Evolutionary conservation across 1,139 yeast genomes (phyloP).

Genomic region (Geotrichum reessii): DNA sequence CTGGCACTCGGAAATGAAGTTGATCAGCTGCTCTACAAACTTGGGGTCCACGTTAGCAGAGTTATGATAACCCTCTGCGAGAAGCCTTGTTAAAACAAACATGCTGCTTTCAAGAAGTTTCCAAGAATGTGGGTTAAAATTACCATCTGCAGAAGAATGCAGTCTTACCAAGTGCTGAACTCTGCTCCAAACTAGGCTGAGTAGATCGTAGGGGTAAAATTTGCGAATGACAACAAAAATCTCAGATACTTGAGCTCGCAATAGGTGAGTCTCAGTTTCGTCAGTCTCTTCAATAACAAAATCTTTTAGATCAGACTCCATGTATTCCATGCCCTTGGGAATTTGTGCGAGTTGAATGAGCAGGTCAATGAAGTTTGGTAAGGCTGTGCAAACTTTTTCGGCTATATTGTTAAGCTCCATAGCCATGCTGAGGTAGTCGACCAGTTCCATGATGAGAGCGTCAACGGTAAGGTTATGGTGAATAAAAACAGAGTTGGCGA

Average conservation of each 20-base stretch:
- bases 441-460: slow-evolving; percentile 8
- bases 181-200: slow-evolving; percentile 11
- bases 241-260: slow-evolving; percentile 27
- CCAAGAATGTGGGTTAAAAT: slow-evolving; percentile 9
- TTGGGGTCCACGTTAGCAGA: slow-evolving; percentile 16
- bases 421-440: slow-evolving; percentile 15
- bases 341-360: slow-evolving; percentile 27
- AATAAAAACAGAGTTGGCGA: slow-evolving; percentile 28
- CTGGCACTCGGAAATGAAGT: slow-evolving; percentile 15
- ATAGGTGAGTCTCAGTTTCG: slow-evolving; percentile 40
- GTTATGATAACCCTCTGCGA: slow-evolving; percentile 18
- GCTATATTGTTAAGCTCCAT: slow-evolving; percentile 6
- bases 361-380: slow-evolving; percentile 21
- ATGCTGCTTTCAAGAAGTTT: slow-evolving; percentile 21
- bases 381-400: slow-evolving; percentile 1
- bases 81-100: slow-evolving; percentile 17
- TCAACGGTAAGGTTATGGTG: slow-evolving; percentile 13
- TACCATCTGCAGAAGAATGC: slow-evolving; percentile 1
- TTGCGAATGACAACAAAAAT: slow-evolving; percentile 20
- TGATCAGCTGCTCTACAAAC: slow-evolving; percentile 17
- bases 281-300: slow-evolving; percentile 74
- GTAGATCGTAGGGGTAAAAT: slow-evolving; percentile 11
- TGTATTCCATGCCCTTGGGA: slow-evolving; percentile 26
- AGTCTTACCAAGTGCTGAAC: not conserved
- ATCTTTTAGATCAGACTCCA: slow-evolving; percentile 51